Evolutionary conservation across 345 rosid genomes (phyloP).

Genomic region (Acer campestre): DNA sequence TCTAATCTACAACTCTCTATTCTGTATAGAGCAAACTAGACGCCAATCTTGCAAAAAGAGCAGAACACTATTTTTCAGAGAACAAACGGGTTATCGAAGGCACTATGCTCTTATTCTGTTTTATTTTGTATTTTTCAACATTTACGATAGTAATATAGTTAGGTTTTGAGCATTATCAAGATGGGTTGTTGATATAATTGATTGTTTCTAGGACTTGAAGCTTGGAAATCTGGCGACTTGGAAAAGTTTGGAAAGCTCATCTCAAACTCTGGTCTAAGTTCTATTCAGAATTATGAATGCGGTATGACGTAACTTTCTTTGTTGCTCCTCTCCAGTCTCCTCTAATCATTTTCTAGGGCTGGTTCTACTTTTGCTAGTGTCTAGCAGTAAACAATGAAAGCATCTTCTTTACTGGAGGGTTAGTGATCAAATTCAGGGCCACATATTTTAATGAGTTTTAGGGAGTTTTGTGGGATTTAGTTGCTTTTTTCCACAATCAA

Average conservation of each 20-base stretch:
- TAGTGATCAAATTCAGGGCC: background rate
- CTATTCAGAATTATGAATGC: constrained; percentile 86
- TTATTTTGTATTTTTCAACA: background rate
- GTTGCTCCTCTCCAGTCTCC: background rate
- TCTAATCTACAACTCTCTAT: background rate
- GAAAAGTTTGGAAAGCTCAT: constrained; percentile 74
- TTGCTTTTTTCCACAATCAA: background rate
- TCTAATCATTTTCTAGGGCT: background rate
- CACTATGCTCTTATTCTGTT: constrained; percentile 17
- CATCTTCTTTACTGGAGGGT: background rate
- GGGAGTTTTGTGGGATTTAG: background rate
- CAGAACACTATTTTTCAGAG: constrained; percentile 89
- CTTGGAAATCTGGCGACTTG: constrained; percentile 78
- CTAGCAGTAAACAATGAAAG: background rate
- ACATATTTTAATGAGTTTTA: background rate
- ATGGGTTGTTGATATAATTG: constrained; percentile 6
- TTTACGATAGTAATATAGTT: background rate
- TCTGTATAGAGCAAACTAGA: constrained; percentile 55
- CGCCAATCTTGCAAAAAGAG: constrained; percentile 70
- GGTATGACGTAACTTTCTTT: constrained; percentile 42
- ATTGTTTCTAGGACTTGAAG: constrained; percentile 64
- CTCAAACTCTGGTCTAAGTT: constrained; percentile 91
- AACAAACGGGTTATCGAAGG: constrained; percentile 80
- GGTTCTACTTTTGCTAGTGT: background rate
- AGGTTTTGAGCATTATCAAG: constrained; percentile 2